phyloP scores from a whole-genome alignment of 192 early-diverging fungal species.

The Funneliformis mosseae region DNA sequence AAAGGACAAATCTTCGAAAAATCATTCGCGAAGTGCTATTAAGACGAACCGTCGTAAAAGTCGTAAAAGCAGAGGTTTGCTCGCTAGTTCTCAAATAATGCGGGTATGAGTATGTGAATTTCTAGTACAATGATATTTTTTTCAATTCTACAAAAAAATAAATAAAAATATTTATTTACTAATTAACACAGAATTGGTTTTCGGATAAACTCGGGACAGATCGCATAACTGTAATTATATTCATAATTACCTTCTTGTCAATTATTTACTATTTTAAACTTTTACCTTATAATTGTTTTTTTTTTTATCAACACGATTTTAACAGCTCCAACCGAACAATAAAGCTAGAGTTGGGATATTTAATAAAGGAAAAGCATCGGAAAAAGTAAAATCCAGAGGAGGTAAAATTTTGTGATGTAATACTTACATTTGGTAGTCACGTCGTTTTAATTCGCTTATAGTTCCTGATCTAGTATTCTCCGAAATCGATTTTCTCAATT shows the following conservation, averaged over 20 bases:
- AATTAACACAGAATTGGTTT: neutral
- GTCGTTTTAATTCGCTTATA: neutral
- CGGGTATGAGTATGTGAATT: neutral
- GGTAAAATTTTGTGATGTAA: neutral
- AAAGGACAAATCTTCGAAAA: neutral
- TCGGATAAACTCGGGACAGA: constrained; percentile 12
- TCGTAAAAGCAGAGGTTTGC: neutral
- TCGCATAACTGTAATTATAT: constrained; percentile 3
- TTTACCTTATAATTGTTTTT: neutral
- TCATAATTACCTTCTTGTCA: neutral
- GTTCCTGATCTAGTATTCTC: constrained; percentile 24
- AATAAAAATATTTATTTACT: neutral
- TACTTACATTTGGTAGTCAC: neutral
- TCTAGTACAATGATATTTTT: neutral
- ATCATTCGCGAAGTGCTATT: too few species aligned
- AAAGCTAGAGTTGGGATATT: neutral
- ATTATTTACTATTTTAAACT: neutral
- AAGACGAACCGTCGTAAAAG: neutral
- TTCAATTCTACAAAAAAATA: neutral
- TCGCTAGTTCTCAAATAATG: constrained; percentile 10
- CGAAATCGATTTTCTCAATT: constrained; percentile 17
- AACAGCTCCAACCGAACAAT: neutral
- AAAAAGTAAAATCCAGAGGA: constrained; percentile 21
- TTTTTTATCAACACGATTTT: neutral
- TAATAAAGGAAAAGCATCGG: constrained; percentile 21